These are phyloP conservation scores for Fistulinella cinereoalba DNA, from an alignment of 1,284 basidiomycete genomes.

Conservation along the genomic window DNA sequence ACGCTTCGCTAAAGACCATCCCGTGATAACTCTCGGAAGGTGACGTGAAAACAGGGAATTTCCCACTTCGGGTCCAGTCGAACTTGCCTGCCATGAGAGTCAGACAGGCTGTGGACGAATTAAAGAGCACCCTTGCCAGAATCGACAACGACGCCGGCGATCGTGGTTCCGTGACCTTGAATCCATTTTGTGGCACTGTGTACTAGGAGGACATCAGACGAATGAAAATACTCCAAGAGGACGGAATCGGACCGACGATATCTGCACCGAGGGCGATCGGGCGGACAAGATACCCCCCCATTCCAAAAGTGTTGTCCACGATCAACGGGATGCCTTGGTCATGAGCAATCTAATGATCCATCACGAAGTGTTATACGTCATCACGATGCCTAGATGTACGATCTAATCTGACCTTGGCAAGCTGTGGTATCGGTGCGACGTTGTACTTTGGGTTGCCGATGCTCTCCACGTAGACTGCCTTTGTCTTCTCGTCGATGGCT, in stretches of 20 bases:
- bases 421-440: conserved; percentile 66
- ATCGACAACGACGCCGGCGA: conserved; percentile 82
- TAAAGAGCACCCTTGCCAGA: conserved; percentile 42
- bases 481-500: conserved; percentile 76
- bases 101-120: too few species aligned
- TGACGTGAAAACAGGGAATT: conserved; percentile 81
- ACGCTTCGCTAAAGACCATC: conserved; percentile 68
- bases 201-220: conserved; percentile 38
- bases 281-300: conserved; percentile 58
- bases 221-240: background rate
- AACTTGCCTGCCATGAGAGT: conserved; percentile 61
- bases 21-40: conserved; percentile 87
- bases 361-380: too few species aligned
- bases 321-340: conserved; percentile 73
- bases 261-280: conserved; percentile 83
- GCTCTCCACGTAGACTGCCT: conserved; percentile 78
- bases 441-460: conserved; percentile 86
- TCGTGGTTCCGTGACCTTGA: conserved; percentile 85
- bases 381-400: background rate
- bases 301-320: conserved; percentile 90
- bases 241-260: conserved; percentile 54
- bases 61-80: conserved; percentile 76
- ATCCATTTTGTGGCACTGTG: conserved; percentile 93
- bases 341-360: conserved; percentile 59
- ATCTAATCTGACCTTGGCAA: conserved; percentile 59